Evolutionary conservation across 805 yeast genomes (phyloP).

Genomic region (Isabelozyma heimii): DNA sequence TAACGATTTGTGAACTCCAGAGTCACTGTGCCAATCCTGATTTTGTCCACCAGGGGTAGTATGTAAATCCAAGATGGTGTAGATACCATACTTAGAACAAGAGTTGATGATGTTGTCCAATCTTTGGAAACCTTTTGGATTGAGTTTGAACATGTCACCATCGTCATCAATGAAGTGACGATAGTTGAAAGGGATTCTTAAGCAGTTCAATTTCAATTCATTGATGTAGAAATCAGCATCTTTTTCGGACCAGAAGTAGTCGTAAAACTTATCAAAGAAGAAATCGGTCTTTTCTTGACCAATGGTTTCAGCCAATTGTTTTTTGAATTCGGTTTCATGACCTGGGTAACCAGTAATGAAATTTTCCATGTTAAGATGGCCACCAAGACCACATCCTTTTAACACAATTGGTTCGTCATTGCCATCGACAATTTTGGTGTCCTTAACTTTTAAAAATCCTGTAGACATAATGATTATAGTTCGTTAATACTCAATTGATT

Average conservation of each 20-base stretch:
- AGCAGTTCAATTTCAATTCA: conserved; percentile 41
- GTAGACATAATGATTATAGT: background rate
- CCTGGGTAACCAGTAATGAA: conserved; percentile 57
- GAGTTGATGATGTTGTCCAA: conserved; percentile 42
- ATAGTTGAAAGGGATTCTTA: conserved; percentile 52
- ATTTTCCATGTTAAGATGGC: conserved; percentile 54
- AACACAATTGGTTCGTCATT: conserved; percentile 38
- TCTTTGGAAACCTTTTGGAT: conserved; percentile 43
- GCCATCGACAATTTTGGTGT: conserved; percentile 47
- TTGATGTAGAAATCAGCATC: conserved; percentile 47
- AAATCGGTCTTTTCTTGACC: conserved; percentile 48
- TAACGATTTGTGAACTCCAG: conserved; percentile 43
- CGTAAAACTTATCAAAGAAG: conserved; percentile 51
- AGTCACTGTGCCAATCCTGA: conserved; percentile 55
- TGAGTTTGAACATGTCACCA: conserved; percentile 41
- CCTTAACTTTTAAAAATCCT: conserved; percentile 38
- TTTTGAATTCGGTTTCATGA: conserved; percentile 50
- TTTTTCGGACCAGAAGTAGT: conserved; percentile 51
- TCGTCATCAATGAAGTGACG: conserved; percentile 48
- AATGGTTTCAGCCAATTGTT: conserved; percentile 34
- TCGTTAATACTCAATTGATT: background rate
- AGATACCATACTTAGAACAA: conserved; percentile 46
- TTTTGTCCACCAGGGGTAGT: conserved; percentile 54
- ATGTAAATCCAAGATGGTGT: conserved; percentile 48
- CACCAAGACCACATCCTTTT: conserved; percentile 49